Evolutionary conservation across 345 rosid species (phyloP).

Genomic region (Citrus maxima): DNA sequence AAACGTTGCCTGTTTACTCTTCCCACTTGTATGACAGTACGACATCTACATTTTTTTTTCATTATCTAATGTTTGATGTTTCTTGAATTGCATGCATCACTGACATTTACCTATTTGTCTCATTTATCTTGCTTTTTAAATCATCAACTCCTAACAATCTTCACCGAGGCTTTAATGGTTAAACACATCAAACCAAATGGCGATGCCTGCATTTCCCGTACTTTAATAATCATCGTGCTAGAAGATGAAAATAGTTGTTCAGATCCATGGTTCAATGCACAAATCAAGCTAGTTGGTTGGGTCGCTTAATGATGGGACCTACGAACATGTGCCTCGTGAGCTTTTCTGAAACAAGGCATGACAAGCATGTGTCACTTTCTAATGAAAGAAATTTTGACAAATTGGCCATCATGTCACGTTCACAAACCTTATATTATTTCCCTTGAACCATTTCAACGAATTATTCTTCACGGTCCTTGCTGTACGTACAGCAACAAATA

Average conservation of each 20-base stretch:
- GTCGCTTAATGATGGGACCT: background rate
- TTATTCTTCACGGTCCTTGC: background rate
- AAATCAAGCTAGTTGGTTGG: background rate
- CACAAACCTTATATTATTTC: background rate
- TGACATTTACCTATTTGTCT: background rate
- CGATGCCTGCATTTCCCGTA: too few relatives aligned
- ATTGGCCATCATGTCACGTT: background rate
- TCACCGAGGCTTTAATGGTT: too few relatives aligned
- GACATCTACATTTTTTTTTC: too few relatives aligned
- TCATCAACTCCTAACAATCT: background rate
- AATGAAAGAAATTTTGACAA: background rate
- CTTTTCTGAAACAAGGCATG: background rate
- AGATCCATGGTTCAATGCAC: background rate
- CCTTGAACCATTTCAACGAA: background rate
- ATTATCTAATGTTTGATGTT: background rate
- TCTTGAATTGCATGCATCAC: too few relatives aligned
- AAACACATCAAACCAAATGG: too few relatives aligned
- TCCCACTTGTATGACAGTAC: background rate
- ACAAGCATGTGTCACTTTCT: background rate
- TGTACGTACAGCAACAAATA: background rate
- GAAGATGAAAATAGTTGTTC: background rate
- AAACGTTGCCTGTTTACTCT: too few relatives aligned
- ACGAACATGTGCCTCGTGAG: conserved; percentile 4
- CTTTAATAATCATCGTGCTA: too few relatives aligned
- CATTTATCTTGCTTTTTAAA: background rate